Evolutionary conservation across 192 early-diverging fungal genomes (phyloP), one percentile per base, ranked within the genome.

Genomic region (Phlyctochytrium arcticum): DNA sequence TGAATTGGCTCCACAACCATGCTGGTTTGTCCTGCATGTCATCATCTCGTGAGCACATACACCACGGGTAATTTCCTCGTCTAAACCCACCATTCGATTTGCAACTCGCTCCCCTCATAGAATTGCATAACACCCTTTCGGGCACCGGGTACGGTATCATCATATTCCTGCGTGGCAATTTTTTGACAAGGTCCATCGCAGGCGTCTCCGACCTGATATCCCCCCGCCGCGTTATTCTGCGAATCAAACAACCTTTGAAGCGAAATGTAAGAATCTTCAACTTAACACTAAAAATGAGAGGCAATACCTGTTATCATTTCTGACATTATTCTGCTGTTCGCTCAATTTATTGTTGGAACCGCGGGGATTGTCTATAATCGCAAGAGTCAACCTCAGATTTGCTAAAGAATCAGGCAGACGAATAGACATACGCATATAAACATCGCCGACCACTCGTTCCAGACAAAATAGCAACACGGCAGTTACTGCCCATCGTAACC

Each of bases 281-380:
- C 49, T 51, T 19, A 26, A 21, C 8, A 8, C 24, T 21, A 53
- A 53, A 53, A 17, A n/a, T 53, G 17, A 12, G 50, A 21, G 10
- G 26, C 50, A 19, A 17, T 30, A 57, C 34, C 73, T 6, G 23
- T 76, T 67, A 19, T 56, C 65, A 27, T 70, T 76, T 19, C 39
- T 46, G 10, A 39, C 47, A 23, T 36, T 64, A 62, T 76, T 76
- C 33, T 35, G 54, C 62, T 75, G 58, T 36, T 76, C 74, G 53
- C 65, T 55, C 6, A 68, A 55, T 57, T 70, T 73, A 46, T 74
- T 74, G 71, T 76, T 76, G 19, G 67, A 70, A 24, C 74, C 74
- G n/a, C 70, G 56, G 48, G 70, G 74, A 37, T 71, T 63, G 62
- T 73, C 59, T 60, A 36, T n/a, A n/a, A n/a, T n/a, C n/a, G n/a